Conservation (phyloP, 2,329 filamentous ascomycete species). For the Venturia aucupariae region DNA sequence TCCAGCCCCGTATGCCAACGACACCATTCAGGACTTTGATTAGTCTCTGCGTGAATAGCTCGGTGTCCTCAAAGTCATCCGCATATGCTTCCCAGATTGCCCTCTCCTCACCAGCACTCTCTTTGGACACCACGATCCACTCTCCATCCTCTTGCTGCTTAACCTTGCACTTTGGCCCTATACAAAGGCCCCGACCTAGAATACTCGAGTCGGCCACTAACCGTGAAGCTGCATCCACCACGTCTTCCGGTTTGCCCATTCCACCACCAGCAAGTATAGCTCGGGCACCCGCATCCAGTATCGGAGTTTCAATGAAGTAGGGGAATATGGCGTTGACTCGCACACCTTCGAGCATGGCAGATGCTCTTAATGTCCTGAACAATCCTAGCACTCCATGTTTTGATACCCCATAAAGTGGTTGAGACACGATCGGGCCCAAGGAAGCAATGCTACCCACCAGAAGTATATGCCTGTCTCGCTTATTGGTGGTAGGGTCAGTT, state of each 20-base stretch:
- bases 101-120: constrained; percentile 28
- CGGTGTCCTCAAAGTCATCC: constrained; percentile 48
- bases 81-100: constrained; percentile 54
- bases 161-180: constrained; percentile 48
- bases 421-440: constrained; percentile 31
- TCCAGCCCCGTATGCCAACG: constrained; percentile 44
- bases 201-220: constrained; percentile 51
- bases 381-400: constrained; percentile 60
- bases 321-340: constrained; percentile 58
- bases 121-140: constrained; percentile 18
- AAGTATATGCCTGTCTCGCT: constrained; percentile 51
- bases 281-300: constrained; percentile 40
- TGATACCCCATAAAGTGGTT: constrained; percentile 48
- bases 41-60: constrained; percentile 47
- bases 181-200: constrained; percentile 46
- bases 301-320: constrained; percentile 57
- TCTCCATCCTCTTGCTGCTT: constrained; percentile 32
- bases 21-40: constrained; percentile 46
- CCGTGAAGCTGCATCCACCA: constrained; percentile 54
- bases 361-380: constrained; percentile 49
- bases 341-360: constrained; percentile 41
- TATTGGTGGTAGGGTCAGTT: constrained; percentile 19
- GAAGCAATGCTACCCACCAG: constrained; percentile 56
- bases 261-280: constrained; percentile 48
- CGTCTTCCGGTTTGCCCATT: constrained; percentile 46